phyloP scores from a whole-genome alignment of 768 basidiomycete genomes.

The Hysterangium stoloniferum region DNA sequence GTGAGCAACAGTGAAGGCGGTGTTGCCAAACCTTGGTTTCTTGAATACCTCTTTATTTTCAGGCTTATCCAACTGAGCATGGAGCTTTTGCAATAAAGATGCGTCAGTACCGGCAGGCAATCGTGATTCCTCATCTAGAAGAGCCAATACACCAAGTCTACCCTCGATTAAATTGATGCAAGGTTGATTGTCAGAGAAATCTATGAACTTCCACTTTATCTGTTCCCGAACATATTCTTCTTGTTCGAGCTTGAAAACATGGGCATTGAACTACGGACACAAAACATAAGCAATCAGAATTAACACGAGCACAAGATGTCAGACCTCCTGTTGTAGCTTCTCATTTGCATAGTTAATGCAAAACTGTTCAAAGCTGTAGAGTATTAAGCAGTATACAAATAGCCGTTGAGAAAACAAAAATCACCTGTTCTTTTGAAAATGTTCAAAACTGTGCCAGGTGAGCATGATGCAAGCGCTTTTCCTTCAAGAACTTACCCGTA shows the following conservation, averaged over 20 bases:
- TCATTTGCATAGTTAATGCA: conserved; percentile 99
- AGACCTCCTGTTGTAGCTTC: conserved; percentile 93
- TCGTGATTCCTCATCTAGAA: conserved; percentile 97
- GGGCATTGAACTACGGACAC: conserved; percentile 97
- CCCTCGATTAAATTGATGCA: conserved; percentile 99
- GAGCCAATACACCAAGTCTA: conserved; percentile 87
- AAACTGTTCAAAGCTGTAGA: conserved; percentile 71
- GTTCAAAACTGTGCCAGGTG: conserved; percentile 50
- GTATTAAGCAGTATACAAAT: conserved; percentile 48
- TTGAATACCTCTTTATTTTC: conserved; percentile 88
- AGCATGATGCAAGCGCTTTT: too few relatives aligned
- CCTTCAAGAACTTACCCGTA: conserved; percentile 46
- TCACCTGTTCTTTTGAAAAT: conserved; percentile 78
- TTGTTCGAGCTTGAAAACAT: conserved; percentile 98
- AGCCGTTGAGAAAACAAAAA: conserved; percentile 10
- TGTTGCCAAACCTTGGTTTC: conserved; percentile 97
- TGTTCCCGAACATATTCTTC: conserved; percentile 98
- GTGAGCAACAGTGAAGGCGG: conserved; percentile 95
- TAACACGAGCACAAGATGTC: conserved; percentile 15
- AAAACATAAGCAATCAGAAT: too few relatives aligned
- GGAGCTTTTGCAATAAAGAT: conserved; percentile 89
- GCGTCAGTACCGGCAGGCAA: conserved; percentile 87
- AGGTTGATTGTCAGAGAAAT: conserved; percentile 97
- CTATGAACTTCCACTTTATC: conserved; percentile 99
- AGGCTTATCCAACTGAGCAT: conserved; percentile 76